Base-by-base conservation (phyloP, 306 rosid species). In the Arachis stenosperma region DNA sequence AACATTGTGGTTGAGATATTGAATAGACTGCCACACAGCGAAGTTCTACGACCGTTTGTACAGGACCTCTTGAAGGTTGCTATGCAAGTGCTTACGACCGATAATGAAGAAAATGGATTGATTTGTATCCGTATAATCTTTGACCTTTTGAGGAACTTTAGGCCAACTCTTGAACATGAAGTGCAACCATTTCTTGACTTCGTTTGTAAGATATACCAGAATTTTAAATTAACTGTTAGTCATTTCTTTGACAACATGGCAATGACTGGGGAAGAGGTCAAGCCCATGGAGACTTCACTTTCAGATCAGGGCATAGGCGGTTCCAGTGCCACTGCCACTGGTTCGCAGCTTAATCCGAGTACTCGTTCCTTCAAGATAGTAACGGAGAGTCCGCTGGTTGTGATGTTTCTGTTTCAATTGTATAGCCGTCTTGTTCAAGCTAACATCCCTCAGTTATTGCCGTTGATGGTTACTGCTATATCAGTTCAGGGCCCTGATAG, bases 41-140 rank as follows among this genome's bases (percentile, higher is more conserved):
- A 95, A 79, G 99, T 95, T 69, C 97, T 95, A 27, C 89, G 99
- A 12, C 99, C 99, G 53, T 95, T 90, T 73, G 96, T 95, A 41
- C 97, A 91, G 92, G 99, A 95, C 43, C 95, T 95, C 22, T 81
- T 95, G 81, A 95, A 90, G 84, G 97, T 95, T 33, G 98, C 99
- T 8, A 86, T 95, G 95, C 97, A 90, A 59, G 98, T 95, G 36
- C 87, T 95, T 14, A 95, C 99, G 4, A 87, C 96, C 0, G 99
- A 95, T 74, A 95, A 95, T 42, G 99, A 95, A 79, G 98, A 95
- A 78, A 95, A 95, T 37, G 99, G 96, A 36, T 81, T 91, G 66
- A 89, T 91, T 64, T 88, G 96, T 55, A 90, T 91, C 53, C 97
- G 99, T 1, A 95, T 95, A 68, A 91, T 90, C 80, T 95, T 95